Evolutionary conservation across 2,329 filamentous ascomycete genomes (phyloP), one percentile per base, ranked within the genome.

Genomic region (Aspergillus candidus): DNA sequence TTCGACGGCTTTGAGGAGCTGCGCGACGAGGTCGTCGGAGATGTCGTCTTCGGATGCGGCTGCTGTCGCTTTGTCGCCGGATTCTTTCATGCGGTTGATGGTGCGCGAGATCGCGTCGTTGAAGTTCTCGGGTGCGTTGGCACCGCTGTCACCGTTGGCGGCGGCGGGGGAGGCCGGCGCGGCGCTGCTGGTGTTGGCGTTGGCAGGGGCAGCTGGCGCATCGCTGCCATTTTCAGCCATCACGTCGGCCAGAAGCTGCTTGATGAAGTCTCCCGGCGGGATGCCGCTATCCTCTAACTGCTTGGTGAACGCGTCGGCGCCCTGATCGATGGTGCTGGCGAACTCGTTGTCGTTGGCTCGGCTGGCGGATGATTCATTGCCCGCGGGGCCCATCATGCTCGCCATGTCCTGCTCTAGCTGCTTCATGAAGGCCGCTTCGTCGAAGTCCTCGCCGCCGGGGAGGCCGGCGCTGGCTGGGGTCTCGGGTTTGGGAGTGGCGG

Each of bases 21-120:
- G 86, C n/a, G 87, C 82, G 35, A 98, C 74, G 59, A 97, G 81
- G 63, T 96, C 90, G 52, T 95, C 83, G 5, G 77, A 74, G 5
- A 83, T 77, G 1, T 81, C 83, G 2, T 84, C 76, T 1, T 66
- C 60, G 11, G 83, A 80, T 0, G 88, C 88, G 0, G 79, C 78
- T 2, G 87, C 86, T 0, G 87, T 89, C 4, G 90, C 90, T 54
- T 89, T 84, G 33, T 91, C 83, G 2, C 87, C 89, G 0, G 89
- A 95, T 30, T 80, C 80, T 59, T 94, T 86, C 88, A 98, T 95
- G 38, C 93, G 85, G 68, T 94, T 88, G 86, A 98, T 96, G 0
- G 93, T 97, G 56, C 82, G 82, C 48, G 85, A 83, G 57, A 98
- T 97, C 0, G 88, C 94, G 47, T 95, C 89, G 61, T 94, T 88